Evolutionary conservation across 192 early-diverging fungal species (phyloP), one percentile per base, ranked within the genome.

Genomic region (Rhizophagus sp.): DNA sequence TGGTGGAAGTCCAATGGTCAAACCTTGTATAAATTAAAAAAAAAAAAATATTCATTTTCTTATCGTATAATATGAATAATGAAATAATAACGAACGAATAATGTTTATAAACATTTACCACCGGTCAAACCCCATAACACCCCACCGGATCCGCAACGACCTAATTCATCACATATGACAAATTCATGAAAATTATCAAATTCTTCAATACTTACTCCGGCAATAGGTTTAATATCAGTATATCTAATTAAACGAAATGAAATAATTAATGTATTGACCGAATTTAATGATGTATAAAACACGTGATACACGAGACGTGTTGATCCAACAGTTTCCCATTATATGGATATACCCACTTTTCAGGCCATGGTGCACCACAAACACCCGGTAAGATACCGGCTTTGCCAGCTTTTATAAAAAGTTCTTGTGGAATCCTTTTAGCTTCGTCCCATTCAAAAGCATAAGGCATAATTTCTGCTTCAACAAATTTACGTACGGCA

Each of bases 371-470:
- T 0, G 78, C 67, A 70, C 92, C 90, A 52, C 88, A 87, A 17
- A 94, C 83, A 61, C 84, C 88, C 34, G 87, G 86, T n/a, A 95
- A 85, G 67, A 96, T 91, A 80, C 94, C 94, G 62, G 89, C 90
- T 68, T 93, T 81, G 11, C 87, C 94, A 33, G 91, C 91, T 85
- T 95, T 96, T 73, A 87, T 85, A 82, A 92, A 96, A 30, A 96
- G 62, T 41, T 85, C 84, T 52, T 88, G 91, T 15, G 95, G 95
- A 27, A 95, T 88, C 62, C 89, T 79, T 81, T 94, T 96, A 50
- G 90, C 90, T 83, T 95, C 95, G 81, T 96, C 95, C 95, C 92
- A 95, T 82, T 94, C 94, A 83, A 88, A 89, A 77, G 88, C 87
- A 81, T 86, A 90, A 17, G 93, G 92, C 85, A 91, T 94, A 52